Percentiles rank a stretch among this genome's conserved stretches.
These are phyloP conservation scores for Orbilia oligospora DNA, from an alignment of 2,329 filamentous ascomycete genomes.

Conservation along the genomic window DNA sequence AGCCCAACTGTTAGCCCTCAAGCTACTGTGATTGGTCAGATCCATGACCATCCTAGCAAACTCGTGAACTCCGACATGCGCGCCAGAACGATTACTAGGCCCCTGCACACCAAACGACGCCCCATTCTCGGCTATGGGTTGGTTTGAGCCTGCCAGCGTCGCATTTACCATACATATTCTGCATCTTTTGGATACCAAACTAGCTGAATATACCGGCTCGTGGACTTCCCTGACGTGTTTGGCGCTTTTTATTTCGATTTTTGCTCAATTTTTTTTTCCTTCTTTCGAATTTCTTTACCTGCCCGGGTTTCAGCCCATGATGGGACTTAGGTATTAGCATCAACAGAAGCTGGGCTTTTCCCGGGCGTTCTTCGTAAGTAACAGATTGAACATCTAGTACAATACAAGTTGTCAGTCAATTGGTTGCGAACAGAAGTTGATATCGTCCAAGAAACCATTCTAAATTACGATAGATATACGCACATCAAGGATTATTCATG, in stretches of 20 bases:
- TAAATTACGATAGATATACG: no score
- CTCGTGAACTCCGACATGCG: conserved; percentile 27
- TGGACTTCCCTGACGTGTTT: neutral
- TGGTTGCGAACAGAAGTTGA: no score
- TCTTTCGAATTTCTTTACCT: neutral
- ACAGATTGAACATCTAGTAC: no score
- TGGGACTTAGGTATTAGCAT: no score
- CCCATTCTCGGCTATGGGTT: conserved; percentile 20
- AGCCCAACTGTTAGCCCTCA: conserved; percentile 11
- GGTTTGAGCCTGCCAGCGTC: conserved; percentile 5
- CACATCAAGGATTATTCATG: no score
- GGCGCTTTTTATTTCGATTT: conserved; percentile 1
- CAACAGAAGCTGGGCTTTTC: no score
- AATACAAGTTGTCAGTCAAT: no score
- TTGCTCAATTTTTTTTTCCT: neutral
- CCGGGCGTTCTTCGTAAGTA: no score
- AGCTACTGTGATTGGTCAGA: neutral
- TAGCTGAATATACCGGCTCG: neutral
- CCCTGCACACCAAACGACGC: conserved; percentile 3
- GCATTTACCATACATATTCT: conserved; percentile 11
- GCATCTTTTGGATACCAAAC: conserved; percentile 19
- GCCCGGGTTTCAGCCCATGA: neutral
- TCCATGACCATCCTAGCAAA: neutral
- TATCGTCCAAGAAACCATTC: no score
- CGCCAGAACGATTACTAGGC: conserved; percentile 22